phyloP scores from a whole-genome alignment of 2,329 filamentous ascomycete genomes.

The Aspergillus flavus region DNA sequence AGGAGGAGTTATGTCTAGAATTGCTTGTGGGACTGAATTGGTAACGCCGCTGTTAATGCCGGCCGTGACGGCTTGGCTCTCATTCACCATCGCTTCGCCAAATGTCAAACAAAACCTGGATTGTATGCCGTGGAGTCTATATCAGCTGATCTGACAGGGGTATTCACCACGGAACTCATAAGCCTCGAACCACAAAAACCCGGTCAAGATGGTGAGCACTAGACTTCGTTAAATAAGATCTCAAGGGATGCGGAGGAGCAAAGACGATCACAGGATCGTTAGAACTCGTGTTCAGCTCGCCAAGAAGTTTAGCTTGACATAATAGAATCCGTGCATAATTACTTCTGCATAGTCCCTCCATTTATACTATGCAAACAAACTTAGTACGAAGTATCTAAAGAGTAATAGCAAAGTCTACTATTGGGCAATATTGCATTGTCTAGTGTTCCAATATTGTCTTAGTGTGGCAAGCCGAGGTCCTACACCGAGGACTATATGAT shows the following conservation, averaged over 20 bases:
- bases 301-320: background rate
- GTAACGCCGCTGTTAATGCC: background rate
- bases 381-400: background rate
- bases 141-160: no score
- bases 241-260: background rate
- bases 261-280: background rate
- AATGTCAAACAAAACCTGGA: background rate
- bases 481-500: no score
- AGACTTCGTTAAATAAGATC: background rate
- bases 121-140: no score
- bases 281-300: background rate
- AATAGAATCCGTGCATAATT: background rate
- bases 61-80: background rate
- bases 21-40: background rate
- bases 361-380: background rate
- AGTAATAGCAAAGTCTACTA: background rate
- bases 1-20: constrained; percentile 10
- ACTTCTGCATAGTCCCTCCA: no score
- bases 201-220: background rate
- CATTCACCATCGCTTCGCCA: background rate
- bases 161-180: background rate
- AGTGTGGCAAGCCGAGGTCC: background rate
- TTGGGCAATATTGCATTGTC: background rate
- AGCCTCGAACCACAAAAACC: background rate
- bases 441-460: background rate